A percentile compares a stretch with the other conserved stretches of the same genome.
Conservation (phyloP, 2,329 filamentous ascomycete species). For the Pochonia chlamydosporia region DNA sequence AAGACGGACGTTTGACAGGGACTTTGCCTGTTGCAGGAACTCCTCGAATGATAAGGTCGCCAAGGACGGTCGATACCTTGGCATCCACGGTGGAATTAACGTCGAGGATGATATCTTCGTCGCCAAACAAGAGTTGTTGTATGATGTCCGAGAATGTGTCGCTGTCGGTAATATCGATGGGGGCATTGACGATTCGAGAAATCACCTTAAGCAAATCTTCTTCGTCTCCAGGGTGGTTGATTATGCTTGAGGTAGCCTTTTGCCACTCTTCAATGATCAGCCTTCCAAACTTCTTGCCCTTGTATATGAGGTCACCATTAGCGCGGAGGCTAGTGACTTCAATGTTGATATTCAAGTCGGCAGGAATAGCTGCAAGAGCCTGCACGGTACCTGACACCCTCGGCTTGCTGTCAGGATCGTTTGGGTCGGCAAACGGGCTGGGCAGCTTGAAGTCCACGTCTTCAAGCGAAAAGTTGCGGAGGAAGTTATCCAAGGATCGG, state of each 20-base stretch:
- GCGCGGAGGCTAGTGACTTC: conserved; percentile 73
- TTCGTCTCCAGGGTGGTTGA: conserved; percentile 48
- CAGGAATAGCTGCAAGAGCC: conserved; percentile 71
- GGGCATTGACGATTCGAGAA: conserved; percentile 71
- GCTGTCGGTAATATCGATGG: conserved; percentile 74
- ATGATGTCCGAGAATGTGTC: conserved; percentile 75
- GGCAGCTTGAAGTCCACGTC: conserved; percentile 85
- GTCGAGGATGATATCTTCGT: conserved; percentile 60
- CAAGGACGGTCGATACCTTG: conserved; percentile 74
- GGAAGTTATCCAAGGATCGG: conserved; percentile 71
- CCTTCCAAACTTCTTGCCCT: conserved; percentile 70
- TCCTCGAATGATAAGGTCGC: conserved; percentile 71
- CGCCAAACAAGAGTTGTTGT: conserved; percentile 73
- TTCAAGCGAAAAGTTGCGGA: conserved; percentile 81
- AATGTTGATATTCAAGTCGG: conserved; percentile 81
- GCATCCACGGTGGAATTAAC: conserved; percentile 80
- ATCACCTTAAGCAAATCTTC: conserved; percentile 65
- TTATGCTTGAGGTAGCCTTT: conserved; percentile 69
- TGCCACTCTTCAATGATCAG: conserved; percentile 81
- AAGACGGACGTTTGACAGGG: conserved; percentile 86
- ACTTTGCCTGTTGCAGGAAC: conserved; percentile 83
- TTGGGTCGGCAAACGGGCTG: conserved; percentile 70
- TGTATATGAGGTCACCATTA: conserved; percentile 74
- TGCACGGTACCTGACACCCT: conserved; percentile 78
- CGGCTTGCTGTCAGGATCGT: conserved; percentile 66